Evolutionary conservation across 441 rosid species (phyloP), one percentile per base, ranked within the genome.

Genomic region (Hypseocharis bilobata): DNA sequence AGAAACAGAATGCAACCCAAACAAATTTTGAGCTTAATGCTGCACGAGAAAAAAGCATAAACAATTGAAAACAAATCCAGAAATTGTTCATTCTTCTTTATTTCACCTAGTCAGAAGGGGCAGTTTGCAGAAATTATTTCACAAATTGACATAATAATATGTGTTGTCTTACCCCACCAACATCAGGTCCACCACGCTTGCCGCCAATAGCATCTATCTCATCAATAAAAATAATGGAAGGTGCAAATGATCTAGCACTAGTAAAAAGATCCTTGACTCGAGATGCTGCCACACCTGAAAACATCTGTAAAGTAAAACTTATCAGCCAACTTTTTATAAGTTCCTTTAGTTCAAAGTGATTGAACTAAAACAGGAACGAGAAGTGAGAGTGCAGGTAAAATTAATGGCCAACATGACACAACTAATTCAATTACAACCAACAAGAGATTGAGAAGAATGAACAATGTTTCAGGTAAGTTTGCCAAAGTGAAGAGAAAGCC

Each of bases 191-290:
- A 29, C 97, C 98, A 68, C 97, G 91, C 78, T 90, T 93, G 84
- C 98, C 84, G 32, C 97, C 98, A 69, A 93, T 90, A 65, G 98
- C 98, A 81, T 93, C 97, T 66, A 93, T 93, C 82, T 93, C 98
- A 78, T 93, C 98, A 55, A 90, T 90, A 67, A 93, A 90, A 65
- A 93, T 90, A 68, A 93, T 88, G 66, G 96, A 90, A 72, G 98
- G 97, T 11, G 96, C 86, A 82, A 78, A 88, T 55, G 98, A 93
- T 68, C 98, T 84, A 58, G 98, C 88, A 76, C 82, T 92, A 61
- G 86, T 81, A 78, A 92, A 92, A 66, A 92, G 95, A 81, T 92
- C 98, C 77, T 90, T 92, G 51, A 92, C 98, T 73, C 98, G 98
- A 72, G 98, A 92, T 77, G 98, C 96, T 27, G 98, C 95, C 60